Percentiles rank a stretch among this genome's conserved stretches.
These are phyloP conservation scores for Clarireedia homoeocarpa DNA, from an alignment of 2,329 filamentous ascomycete species.

Conservation along the genomic window DNA sequence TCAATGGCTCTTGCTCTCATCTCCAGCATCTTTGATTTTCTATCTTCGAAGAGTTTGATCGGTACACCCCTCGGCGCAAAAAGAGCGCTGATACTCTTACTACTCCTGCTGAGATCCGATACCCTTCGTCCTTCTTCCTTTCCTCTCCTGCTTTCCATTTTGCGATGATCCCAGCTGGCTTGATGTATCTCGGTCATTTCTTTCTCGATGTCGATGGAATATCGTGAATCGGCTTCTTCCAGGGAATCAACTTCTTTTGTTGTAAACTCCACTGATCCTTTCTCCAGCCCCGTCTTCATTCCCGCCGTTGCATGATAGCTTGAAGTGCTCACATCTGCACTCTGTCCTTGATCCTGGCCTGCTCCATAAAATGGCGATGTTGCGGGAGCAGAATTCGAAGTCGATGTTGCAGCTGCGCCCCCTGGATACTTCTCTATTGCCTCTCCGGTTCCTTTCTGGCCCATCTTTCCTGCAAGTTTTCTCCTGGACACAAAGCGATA, in stretches of 20 bases:
- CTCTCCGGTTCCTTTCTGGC: background rate
- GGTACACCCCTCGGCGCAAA: background rate
- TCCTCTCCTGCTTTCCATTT: background rate
- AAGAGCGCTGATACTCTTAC: slow-evolving; percentile 3
- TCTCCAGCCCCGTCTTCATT: background rate
- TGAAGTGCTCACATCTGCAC: no score
- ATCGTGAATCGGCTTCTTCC: background rate
- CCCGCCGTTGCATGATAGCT: no score
- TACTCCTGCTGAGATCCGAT: background rate
- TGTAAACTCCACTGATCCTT: background rate
- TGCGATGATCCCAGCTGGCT: background rate
- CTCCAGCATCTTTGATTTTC: background rate
- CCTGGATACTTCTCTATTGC: background rate
- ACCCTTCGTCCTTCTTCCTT: background rate
- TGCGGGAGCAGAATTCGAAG: no score
- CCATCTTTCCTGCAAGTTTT: background rate
- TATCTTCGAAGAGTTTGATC: background rate
- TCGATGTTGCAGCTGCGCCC: background rate
- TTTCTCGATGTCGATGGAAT: background rate
- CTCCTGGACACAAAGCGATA: background rate
- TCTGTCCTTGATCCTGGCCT: background rate
- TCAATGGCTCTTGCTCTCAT: background rate
- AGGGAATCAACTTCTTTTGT: background rate
- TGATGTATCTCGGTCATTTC: background rate
- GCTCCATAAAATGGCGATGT: no score